phyloP scores from a whole-genome alignment of 2,329 filamentous ascomycete species.

The Pseudocercospora pini-densiflorae region DNA sequence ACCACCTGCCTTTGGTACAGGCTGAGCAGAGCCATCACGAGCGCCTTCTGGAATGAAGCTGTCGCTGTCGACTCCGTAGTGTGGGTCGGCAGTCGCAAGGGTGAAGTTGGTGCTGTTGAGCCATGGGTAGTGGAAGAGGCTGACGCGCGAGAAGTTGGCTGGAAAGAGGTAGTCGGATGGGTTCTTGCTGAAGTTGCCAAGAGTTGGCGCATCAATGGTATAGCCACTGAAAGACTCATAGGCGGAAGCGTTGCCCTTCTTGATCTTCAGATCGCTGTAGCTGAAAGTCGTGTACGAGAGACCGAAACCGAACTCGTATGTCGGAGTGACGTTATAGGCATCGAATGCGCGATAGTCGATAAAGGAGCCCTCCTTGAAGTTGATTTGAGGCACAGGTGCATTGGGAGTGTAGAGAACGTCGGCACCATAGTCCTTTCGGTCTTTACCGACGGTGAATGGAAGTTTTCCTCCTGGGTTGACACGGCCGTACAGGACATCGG shows the following conservation, averaged over 20 bases:
- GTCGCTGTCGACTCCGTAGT: conserved; percentile 61
- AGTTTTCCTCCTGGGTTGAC: conserved; percentile 36
- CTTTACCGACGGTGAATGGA: conserved; percentile 39
- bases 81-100: conserved; percentile 59
- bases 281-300: conserved; percentile 79
- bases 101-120: conserved; percentile 64
- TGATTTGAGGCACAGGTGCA: conserved; percentile 42
- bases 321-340: conserved; percentile 44
- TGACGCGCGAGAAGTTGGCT: conserved; percentile 55
- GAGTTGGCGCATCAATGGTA: conserved; percentile 64
- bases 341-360: conserved; percentile 72
- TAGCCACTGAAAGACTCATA: conserved; percentile 65
- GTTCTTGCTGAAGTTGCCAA: conserved; percentile 67
- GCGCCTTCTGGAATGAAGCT: conserved; percentile 64
- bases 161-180: conserved; percentile 63
- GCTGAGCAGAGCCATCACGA: conserved; percentile 60
- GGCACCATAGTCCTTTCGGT: conserved; percentile 36
- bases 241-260: conserved; percentile 44
- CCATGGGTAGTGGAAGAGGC: conserved; percentile 69
- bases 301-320: conserved; percentile 53
- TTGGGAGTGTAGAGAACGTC: conserved; percentile 46
- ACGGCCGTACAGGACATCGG: conserved; percentile 38
- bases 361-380: conserved; percentile 64
- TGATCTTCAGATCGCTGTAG: conserved; percentile 64
- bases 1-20: conserved; percentile 66